Evolutionary conservation across 331 rosid species (phyloP).

Genomic region (Pyracantha coccinea): DNA sequence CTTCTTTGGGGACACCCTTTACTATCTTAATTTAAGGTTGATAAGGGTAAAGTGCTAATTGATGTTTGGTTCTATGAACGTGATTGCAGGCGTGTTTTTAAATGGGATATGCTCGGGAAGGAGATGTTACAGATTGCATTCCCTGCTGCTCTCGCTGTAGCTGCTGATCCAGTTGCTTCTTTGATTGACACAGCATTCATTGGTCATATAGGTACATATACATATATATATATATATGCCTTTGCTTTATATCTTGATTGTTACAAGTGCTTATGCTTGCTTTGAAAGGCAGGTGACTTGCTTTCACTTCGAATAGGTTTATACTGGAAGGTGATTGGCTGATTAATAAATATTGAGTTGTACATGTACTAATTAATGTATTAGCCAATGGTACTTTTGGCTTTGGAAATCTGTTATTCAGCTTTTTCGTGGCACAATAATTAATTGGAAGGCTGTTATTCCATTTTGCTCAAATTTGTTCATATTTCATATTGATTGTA

Average conservation of each 20-base stretch:
- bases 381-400: too few species aligned
- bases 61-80: not conserved
- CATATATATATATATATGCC: too few species aligned
- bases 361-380: too few species aligned
- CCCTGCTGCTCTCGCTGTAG: conserved; percentile 88
- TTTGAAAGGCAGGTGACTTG: too few species aligned
- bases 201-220: conserved; percentile 67
- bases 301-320: too few species aligned
- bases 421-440: too few species aligned
- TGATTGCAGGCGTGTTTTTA: conserved; percentile 50
- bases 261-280: not conserved
- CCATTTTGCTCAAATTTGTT: too few species aligned
- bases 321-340: too few species aligned
- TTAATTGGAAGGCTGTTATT: too few species aligned
- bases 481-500: too few species aligned
- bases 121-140: conserved; percentile 83
- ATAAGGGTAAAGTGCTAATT: not conserved
- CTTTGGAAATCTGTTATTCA: too few species aligned
- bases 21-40: not conserved
- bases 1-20: not conserved
- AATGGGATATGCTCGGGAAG: conserved; percentile 58
- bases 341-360: too few species aligned
- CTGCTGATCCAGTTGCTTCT: conserved; percentile 97
- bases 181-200: conserved; percentile 93
- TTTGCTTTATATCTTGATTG: not conserved